These are phyloP conservation scores for Podila epigama DNA, from an alignment of 192 early-diverging fungal species.

Conservation along the genomic window DNA sequence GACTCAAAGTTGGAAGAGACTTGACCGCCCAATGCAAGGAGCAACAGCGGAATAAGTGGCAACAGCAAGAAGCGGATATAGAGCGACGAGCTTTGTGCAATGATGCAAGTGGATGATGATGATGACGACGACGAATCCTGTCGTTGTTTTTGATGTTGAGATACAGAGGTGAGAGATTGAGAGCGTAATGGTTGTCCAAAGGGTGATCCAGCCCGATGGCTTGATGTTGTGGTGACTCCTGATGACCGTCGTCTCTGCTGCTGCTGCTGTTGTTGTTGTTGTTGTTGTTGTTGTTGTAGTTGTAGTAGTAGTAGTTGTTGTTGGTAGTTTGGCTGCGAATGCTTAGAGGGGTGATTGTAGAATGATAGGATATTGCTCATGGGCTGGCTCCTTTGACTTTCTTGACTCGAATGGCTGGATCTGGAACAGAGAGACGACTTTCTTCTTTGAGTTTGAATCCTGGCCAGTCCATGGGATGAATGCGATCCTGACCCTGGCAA, in stretches of 20 bases:
- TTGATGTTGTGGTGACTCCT: not conserved
- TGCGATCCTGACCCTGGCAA: slow-evolving; percentile 8
- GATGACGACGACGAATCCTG: not conserved
- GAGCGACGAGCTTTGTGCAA: slow-evolving; percentile 19
- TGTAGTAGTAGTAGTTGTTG: not conserved
- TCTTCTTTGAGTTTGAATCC: too few relatives aligned
- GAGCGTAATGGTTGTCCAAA: slow-evolving; percentile 2
- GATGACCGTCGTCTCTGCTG: not conserved
- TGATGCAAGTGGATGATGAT: slow-evolving; percentile 1
- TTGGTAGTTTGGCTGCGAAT: not conserved
- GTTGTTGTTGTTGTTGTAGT: not conserved
- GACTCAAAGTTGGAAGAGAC: slow-evolving; percentile 32
- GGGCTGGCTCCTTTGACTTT: not conserved
- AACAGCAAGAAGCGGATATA: slow-evolving; percentile 34
- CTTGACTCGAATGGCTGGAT: slow-evolving; percentile 18
- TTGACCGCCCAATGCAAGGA: slow-evolving; percentile 33
- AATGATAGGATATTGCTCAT: not conserved
- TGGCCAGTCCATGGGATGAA: too few relatives aligned
- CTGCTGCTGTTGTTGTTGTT: not conserved
- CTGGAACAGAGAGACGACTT: slow-evolving; percentile 24
- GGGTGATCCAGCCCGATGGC: not conserved
- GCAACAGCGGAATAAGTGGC: slow-evolving; percentile 21
- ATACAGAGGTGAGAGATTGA: not conserved
- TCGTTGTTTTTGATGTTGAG: not conserved
- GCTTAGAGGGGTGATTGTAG: not conserved